Conservation (phyloP, 164 flowering plant species). For the Macadamia tetraphylla region DNA sequence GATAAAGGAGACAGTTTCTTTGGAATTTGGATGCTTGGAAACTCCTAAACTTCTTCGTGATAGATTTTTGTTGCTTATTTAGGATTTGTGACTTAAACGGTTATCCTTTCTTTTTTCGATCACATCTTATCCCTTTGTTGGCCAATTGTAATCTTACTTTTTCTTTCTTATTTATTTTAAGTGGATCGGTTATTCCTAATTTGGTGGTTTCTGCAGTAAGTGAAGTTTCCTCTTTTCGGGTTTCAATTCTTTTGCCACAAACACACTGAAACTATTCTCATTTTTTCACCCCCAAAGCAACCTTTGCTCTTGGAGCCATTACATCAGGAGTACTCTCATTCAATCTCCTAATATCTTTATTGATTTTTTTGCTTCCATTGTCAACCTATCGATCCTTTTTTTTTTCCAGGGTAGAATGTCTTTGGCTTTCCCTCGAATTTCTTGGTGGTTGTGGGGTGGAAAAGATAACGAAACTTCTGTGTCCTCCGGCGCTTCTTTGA, state of each 20-base stretch:
- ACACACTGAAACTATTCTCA: neutral
- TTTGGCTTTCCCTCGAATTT: constrained; percentile 32
- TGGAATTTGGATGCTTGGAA: neutral
- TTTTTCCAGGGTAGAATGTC: constrained; percentile 24
- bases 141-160: neutral
- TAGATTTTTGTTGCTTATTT: neutral
- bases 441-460: constrained; percentile 53
- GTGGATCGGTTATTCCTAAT: neutral
- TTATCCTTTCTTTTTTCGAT: neutral
- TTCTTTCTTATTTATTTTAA: neutral
- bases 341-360: neutral
- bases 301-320: neutral
- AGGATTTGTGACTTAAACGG: neutral
- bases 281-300: neutral
- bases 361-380: neutral
- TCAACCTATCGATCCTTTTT: neutral
- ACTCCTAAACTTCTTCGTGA: neutral
- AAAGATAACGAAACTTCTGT: constrained; percentile 33
- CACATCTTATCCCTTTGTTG: neutral
- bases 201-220: neutral
- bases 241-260: constrained; percentile 1
- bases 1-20: neutral
- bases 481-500: constrained; percentile 29
- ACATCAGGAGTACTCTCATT: no score
- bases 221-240: neutral